A percentile compares a stretch with the other conserved stretches of the same genome.
Evolutionary conservation across 805 yeast species (phyloP).

Genomic region (Pichia phayaonensis): DNA sequence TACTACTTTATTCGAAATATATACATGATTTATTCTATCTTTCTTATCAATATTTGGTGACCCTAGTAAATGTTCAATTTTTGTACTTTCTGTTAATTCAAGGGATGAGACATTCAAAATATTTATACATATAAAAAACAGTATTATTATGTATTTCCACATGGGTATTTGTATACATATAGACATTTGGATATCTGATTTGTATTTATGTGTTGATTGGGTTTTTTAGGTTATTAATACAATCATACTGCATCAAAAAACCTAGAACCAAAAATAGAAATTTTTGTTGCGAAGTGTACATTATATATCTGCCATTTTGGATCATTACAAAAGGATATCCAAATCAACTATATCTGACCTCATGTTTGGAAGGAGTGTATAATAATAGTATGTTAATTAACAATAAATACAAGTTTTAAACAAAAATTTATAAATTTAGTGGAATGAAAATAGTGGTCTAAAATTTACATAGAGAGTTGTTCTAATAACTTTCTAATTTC

Average conservation of each 20-base stretch:
- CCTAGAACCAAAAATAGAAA: too few species aligned
- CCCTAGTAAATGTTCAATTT: neutral
- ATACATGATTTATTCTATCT: neutral
- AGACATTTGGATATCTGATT: neutral
- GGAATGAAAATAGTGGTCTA: neutral
- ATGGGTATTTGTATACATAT: neutral
- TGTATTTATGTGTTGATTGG: neutral
- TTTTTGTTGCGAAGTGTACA: too few species aligned
- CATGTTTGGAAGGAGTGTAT: too few species aligned
- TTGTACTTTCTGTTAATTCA: neutral
- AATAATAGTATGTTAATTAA: too few species aligned
- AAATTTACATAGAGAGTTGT: constrained; percentile 34
- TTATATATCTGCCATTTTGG: too few species aligned
- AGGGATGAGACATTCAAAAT: neutral
- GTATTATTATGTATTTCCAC: neutral
- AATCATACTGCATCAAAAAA: too few species aligned
- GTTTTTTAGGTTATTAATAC: too few species aligned
- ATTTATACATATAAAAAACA: neutral
- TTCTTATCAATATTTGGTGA: neutral
- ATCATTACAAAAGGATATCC: too few species aligned
- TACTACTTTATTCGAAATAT: neutral
- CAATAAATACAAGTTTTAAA: neutral
- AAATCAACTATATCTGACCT: too few species aligned
- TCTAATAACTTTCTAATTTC: constrained; percentile 60
- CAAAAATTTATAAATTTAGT: neutral